A percentile compares a stretch with the other conserved stretches of the same genome.
These are phyloP conservation scores for Fusarium torulosum DNA, from an alignment of 2,329 filamentous ascomycete species.

Conservation along the genomic window DNA sequence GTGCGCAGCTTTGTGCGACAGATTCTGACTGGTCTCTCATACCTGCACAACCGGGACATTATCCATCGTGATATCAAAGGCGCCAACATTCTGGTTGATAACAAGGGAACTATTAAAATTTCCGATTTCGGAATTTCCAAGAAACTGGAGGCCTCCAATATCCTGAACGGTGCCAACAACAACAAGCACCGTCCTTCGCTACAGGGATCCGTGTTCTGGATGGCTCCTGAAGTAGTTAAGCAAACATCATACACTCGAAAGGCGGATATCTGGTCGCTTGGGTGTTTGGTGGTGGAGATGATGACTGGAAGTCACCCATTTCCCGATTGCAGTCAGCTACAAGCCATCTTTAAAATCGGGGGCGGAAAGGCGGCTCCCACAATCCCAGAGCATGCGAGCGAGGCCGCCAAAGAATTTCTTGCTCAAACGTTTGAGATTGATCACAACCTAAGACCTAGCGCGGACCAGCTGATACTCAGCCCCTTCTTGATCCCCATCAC, in stretches of 20 bases:
- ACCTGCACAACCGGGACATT: slow-evolving; percentile 93
- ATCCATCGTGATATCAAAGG: slow-evolving; percentile 99
- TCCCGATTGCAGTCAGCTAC: slow-evolving; percentile 95
- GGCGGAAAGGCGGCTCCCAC: slow-evolving; percentile 88
- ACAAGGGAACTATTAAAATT: slow-evolving; percentile 99
- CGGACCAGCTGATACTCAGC: slow-evolving; percentile 88
- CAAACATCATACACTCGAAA: slow-evolving; percentile 98
- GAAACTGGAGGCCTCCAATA: slow-evolving; percentile 91
- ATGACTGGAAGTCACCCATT: slow-evolving; percentile 97
- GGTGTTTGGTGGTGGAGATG: slow-evolving; percentile 98
- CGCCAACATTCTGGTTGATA: slow-evolving; percentile 98
- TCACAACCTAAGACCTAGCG: slow-evolving; percentile 89
- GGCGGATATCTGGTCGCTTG: slow-evolving; percentile 98
- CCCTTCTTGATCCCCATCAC: slow-evolving; percentile 83
- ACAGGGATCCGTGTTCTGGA: slow-evolving; percentile 99
- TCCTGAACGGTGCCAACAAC: slow-evolving; percentile 77
- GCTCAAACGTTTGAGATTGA: slow-evolving; percentile 95
- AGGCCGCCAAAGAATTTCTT: slow-evolving; percentile 86
- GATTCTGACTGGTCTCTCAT: slow-evolving; percentile 91
- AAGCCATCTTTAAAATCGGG: slow-evolving; percentile 99
- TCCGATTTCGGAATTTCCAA: slow-evolving; percentile 99
- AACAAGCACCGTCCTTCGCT: slow-evolving; percentile 81
- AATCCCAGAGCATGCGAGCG: slow-evolving; percentile 86
- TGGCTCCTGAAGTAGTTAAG: slow-evolving; percentile 98
- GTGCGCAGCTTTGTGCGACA: slow-evolving; percentile 97